Percentiles rank a stretch among this genome's conserved stretches.
Evolutionary conservation across 1,284 basidiomycete genomes (phyloP).

Genomic region (Apiotrichum veenhuisii): DNA sequence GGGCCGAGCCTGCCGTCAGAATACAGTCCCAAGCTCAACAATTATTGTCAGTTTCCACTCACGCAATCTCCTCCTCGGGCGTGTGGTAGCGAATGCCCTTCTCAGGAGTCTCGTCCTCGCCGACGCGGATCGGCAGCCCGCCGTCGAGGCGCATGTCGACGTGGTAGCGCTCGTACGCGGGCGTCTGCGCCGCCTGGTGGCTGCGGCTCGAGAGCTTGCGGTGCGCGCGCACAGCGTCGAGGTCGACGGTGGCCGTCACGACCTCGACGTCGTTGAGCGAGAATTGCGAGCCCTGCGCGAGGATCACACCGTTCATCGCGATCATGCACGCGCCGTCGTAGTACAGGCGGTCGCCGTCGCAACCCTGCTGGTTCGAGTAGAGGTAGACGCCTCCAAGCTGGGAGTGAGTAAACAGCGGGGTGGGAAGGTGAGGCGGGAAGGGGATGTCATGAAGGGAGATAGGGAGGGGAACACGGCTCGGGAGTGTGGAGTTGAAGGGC

Average conservation of each 20-base stretch:
- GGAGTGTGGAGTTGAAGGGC: too few relatives aligned
- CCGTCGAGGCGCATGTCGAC: constrained; percentile 67
- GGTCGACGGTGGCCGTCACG: constrained; percentile 88
- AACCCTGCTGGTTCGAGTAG: constrained; percentile 98
- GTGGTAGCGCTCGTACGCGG: constrained; percentile 71
- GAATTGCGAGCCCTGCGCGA: constrained; percentile 95
- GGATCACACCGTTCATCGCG: constrained; percentile 83
- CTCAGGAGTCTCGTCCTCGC: constrained; percentile 61
- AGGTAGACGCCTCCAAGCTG: constrained; percentile 94
- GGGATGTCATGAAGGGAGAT: too few relatives aligned
- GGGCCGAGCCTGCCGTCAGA: constrained; percentile 69
- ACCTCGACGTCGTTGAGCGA: constrained; percentile 94
- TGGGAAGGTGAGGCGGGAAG: too few relatives aligned
- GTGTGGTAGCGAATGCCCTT: constrained; percentile 66
- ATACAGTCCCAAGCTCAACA: neutral
- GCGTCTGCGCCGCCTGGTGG: constrained; percentile 78
- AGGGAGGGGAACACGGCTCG: too few relatives aligned
- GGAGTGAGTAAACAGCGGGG: neutral
- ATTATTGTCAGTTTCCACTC: constrained; percentile 44
- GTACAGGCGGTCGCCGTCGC: constrained; percentile 95
- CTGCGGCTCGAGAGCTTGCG: constrained; percentile 74
- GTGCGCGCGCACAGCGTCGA: constrained; percentile 89
- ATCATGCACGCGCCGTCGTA: constrained; percentile 98
- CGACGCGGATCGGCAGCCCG: constrained; percentile 58
- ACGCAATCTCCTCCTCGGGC: constrained; percentile 98